Base-by-base conservation (phyloP, 1,284 basidiomycete species). In the Cystobasidium pallidum region DNA sequence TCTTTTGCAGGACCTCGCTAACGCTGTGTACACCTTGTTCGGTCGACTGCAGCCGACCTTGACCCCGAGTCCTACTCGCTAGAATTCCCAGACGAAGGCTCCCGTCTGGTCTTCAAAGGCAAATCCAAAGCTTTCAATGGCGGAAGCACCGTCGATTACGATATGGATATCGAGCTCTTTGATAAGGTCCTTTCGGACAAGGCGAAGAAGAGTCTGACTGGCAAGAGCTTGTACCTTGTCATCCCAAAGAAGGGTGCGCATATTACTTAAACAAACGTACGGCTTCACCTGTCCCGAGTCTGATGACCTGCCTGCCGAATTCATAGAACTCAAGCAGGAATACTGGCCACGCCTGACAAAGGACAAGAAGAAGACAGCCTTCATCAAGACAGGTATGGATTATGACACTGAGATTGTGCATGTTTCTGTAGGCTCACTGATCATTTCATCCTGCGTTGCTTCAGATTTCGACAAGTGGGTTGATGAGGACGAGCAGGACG, bases 391-490 rank as follows among this genome's bases (percentile, higher is more conserved):
- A 59, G 67, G 67, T 70, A 36, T 19, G 67, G 13, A 39, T 6
- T 13, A 39, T 51, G 4, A 24, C 26, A 55, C 32, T 13, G 57
- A 39, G 10, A 52, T 15, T 45, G 39, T 13, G 43, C 17, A 24
- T 26, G 1, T 8, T 15, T 28, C 11, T 62, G 54, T 41, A 41
- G 7, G 15, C 15, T 41, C 7, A 8, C 39, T 32, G 26, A n/a
- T 32, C 17, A 32, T 57, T 2, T 28, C 39, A 41, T 15, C 24
- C 36, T 47, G 19, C 21, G n/a, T n/a, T n/a, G 11, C 17, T 39
- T 3, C 57, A 70, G 80, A 81, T 66, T 81, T 81, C 57, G 78
- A 79, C 75, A 80, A 80, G 75, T 81, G 80, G 80, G 80, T 80
- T 21, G 80, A 81, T 67, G 80, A 81, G 73, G 80, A 81, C 70